Conservation (phyloP, 2,329 filamentous ascomycete genomes). For the Pseudogymnoascus sp. region DNA sequence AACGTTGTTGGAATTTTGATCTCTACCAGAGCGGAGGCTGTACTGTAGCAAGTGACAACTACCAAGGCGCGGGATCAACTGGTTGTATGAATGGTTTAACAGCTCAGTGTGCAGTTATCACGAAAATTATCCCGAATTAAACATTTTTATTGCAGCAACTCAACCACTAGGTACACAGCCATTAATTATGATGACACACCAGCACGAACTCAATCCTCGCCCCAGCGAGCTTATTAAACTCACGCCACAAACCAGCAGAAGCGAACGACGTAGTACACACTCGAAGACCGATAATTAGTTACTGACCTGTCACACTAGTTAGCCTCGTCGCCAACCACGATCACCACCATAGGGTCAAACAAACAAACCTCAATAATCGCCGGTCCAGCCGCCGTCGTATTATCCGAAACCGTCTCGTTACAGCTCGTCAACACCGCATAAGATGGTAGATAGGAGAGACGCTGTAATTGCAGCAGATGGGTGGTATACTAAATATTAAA, state of each 20-base stretch:
- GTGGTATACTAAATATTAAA: too few relatives aligned
- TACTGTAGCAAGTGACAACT: too few relatives aligned
- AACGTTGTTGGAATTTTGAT: too few relatives aligned
- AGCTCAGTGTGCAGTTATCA: too few relatives aligned
- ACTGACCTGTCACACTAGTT: background rate
- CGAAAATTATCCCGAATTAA: too few relatives aligned
- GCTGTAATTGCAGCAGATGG: too few relatives aligned
- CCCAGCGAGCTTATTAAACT: background rate
- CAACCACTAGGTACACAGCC: background rate
- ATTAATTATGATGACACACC: background rate
- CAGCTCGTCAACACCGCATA: slow-evolving; percentile 33
- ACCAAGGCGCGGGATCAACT: too few relatives aligned
- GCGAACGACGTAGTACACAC: background rate
- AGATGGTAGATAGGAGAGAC: too few relatives aligned
- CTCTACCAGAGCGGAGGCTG: too few relatives aligned
- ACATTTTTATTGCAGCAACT: too few relatives aligned
- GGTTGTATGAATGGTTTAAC: too few relatives aligned
- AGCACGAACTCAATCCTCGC: background rate
- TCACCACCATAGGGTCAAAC: background rate
- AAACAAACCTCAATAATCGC: slow-evolving; percentile 24
- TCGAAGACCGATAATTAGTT: background rate
- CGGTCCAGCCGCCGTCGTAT: slow-evolving; percentile 30
- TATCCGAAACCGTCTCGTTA: slow-evolving; percentile 28
- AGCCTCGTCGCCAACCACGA: background rate
- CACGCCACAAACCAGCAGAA: background rate